Percentiles rank a stretch among this genome's conserved stretches.
Evolutionary conservation across 768 basidiomycete species (phyloP).

Genomic region (Russula sp.): DNA sequence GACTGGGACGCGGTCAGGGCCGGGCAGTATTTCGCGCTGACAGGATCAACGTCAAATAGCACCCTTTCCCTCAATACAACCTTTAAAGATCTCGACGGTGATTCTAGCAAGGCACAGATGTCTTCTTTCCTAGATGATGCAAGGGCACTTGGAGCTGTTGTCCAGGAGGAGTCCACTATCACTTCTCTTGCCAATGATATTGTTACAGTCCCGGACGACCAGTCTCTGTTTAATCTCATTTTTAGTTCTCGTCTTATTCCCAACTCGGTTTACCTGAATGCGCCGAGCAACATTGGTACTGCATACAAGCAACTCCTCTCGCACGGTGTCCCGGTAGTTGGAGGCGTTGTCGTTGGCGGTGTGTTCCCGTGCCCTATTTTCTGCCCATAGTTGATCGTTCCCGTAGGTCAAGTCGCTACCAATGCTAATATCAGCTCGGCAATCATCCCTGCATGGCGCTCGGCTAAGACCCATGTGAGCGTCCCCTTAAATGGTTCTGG

Average conservation of each 20-base stretch:
- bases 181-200: slow-evolving; percentile 11
- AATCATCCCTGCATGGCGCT: slow-evolving; percentile 34
- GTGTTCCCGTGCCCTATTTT: slow-evolving; percentile 8
- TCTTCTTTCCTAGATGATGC: slow-evolving; percentile 15
- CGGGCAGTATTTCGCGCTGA: slow-evolving; percentile 30
- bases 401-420: slow-evolving; percentile 31
- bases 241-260: slow-evolving; percentile 22
- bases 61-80: slow-evolving; percentile 18
- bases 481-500: not conserved
- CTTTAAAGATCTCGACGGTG: slow-evolving; percentile 24
- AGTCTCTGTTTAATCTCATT: slow-evolving; percentile 8
- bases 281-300: slow-evolving; percentile 10
- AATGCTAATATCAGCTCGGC: slow-evolving; percentile 33
- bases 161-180: slow-evolving; percentile 8
- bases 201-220: slow-evolving; percentile 9
- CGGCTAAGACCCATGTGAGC: slow-evolving; percentile 35
- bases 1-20: slow-evolving; percentile 6
- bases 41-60: slow-evolving; percentile 6
- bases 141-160: slow-evolving; percentile 21
- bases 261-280: not conserved
- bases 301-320: slow-evolving; percentile 13
- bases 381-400: not conserved
- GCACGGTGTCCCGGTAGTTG: slow-evolving; percentile 1
- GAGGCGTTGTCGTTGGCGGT: slow-evolving; percentile 13
- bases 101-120: slow-evolving; percentile 19